Evolutionary conservation across 2,329 filamentous ascomycete genomes (phyloP).

Genomic region (Colletotrichum scovillei): DNA sequence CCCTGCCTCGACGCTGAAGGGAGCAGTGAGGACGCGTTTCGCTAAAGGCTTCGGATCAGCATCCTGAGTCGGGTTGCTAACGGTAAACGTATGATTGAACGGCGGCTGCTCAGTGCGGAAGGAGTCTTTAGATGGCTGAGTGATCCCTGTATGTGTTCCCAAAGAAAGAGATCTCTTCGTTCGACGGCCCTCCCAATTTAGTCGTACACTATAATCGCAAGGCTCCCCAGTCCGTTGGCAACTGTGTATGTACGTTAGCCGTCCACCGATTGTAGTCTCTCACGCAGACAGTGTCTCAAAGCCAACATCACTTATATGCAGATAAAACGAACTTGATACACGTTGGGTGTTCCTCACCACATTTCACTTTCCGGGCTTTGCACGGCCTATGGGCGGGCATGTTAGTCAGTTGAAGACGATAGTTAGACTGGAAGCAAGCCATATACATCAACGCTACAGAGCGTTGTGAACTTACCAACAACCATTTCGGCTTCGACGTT

Average conservation of each 20-base stretch:
- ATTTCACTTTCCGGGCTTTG: slow-evolving; percentile 80
- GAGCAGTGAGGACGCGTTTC: slow-evolving; percentile 8
- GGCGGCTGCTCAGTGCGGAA: slow-evolving; percentile 48
- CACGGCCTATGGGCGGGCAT: slow-evolving; percentile 71
- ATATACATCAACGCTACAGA: background rate
- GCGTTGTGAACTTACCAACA: slow-evolving; percentile 51
- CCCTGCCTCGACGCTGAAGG: background rate
- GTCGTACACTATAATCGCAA: slow-evolving; percentile 84
- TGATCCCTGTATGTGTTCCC: slow-evolving; percentile 39
- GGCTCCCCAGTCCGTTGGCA: slow-evolving; percentile 77
- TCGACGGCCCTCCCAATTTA: slow-evolving; percentile 83
- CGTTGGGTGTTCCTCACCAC: slow-evolving; percentile 79
- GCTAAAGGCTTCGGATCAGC: slow-evolving; percentile 5
- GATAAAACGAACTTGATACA: slow-evolving; percentile 68
- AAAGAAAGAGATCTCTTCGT: slow-evolving; percentile 64
- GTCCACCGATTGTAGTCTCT: background rate
- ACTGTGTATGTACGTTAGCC: slow-evolving; percentile 41
- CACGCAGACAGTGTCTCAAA: background rate
- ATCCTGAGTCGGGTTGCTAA: background rate
- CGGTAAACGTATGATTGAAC: slow-evolving; percentile 44
- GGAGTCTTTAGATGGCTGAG: slow-evolving; percentile 40
- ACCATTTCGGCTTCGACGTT: slow-evolving; percentile 57
- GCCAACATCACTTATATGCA: background rate
- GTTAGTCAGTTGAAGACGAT: background rate
- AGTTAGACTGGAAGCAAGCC: background rate